These are phyloP conservation scores for Exsudoporus frostii DNA, from an alignment of 768 basidiomycete genomes.

Conservation along the genomic window DNA sequence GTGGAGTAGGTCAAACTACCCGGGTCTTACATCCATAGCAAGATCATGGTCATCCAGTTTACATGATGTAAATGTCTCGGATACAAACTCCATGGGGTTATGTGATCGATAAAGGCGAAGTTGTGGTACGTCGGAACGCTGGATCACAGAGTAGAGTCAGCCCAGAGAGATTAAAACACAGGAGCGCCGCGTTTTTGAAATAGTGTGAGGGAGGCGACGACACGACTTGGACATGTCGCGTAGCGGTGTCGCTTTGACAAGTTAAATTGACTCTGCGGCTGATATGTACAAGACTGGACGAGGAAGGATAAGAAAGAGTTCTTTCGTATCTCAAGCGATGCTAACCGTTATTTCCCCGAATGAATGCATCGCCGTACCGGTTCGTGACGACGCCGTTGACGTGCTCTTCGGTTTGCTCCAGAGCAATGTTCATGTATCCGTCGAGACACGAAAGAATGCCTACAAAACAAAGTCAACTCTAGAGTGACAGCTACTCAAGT, in stretches of 20 bases:
- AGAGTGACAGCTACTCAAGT: neutral
- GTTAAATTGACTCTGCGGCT: conserved; percentile 57
- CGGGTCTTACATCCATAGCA: neutral
- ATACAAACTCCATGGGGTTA: neutral
- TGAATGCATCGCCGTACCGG: conserved; percentile 92
- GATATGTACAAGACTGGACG: conserved; percentile 75
- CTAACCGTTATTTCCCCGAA: conserved; percentile 89
- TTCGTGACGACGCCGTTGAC: conserved; percentile 86
- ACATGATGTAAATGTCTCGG: neutral
- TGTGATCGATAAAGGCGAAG: neutral
- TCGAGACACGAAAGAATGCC: conserved; percentile 93
- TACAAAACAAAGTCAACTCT: conserved; percentile 30
- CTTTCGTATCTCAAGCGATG: neutral
- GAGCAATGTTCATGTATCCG: conserved; percentile 98
- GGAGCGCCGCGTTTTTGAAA: neutral
- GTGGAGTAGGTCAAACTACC: neutral
- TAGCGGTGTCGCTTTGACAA: neutral
- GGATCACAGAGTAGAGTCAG: neutral
- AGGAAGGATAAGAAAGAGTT: neutral
- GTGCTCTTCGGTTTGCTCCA: conserved; percentile 97
- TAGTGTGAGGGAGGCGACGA: neutral
- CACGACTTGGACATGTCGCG: neutral
- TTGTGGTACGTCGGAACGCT: neutral
- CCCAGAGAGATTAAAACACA: neutral
- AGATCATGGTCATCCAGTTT: neutral